Evolutionary conservation across 306 rosid species (phyloP), one percentile per base, ranked within the genome.

Genomic region (Acacia acuminata): DNA sequence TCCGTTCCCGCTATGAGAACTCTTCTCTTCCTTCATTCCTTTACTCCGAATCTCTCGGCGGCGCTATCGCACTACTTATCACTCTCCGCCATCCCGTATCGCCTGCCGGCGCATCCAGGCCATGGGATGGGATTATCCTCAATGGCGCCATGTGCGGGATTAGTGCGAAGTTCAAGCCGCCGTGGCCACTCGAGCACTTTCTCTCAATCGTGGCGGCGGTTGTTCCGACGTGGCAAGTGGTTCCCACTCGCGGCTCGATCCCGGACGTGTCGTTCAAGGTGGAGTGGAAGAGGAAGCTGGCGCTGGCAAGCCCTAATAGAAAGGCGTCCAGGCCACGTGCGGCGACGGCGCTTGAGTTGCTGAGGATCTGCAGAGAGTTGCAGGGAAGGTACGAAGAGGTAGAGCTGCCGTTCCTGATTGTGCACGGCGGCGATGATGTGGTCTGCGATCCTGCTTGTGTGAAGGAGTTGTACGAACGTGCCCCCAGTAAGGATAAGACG

Each of bases 91-190:
- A 40, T 1, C 8, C 60, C 2, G 47, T 11, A 0, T 34, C 77
- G 58, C 65, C 20, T 17, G 36, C 36, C 11, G 9, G 6, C 20
- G 6, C 47, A 19, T 25, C 77, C 60, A 64, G 55, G 55, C 83
- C 84, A 5, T 96, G 96, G 96, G 84, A 87, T 76, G 98, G 99
- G 4, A 43, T 90, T 15, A 76, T 96, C 45, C 94, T 96, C 76
- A 96, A 94, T 85, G 99, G 99, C 16, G 97, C 99, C 20, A 92
- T 96, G 99, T 94, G 98, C 83, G 99, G 98, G 2, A 88, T 96
- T 82, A 96, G 99, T 85, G 86, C 87, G 42, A 94, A 94, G 88
- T 87, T 96, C 94, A 96, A 94, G 77, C 99, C 99, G 17, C 98
- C 97, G 40, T 96, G 99, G 99, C 98, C 99, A 8, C 78, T 96